Evolutionary conservation across 345 rosid genomes (phyloP), one percentile per base, ranked within the genome.

Genomic region (Aegle marmelos): DNA sequence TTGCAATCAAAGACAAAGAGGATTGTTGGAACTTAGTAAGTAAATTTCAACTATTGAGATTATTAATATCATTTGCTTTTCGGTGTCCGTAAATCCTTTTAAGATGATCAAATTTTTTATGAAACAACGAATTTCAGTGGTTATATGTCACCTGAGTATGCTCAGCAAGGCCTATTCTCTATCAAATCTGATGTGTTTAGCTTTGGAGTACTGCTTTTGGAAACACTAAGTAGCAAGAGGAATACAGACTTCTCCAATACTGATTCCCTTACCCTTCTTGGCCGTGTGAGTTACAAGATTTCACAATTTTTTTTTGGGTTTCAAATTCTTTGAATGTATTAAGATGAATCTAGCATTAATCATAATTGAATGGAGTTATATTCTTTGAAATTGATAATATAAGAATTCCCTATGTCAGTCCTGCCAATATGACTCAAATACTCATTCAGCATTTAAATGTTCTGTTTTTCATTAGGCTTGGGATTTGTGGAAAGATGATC

Each of bases 1-100:
- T 68, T 63, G 2, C 71, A 73, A 34, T 88, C 74, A 59, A 82
- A 75, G 37, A 88, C 89, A 24, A 85, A 76, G 6, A 79, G 83
- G 61, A 87, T 90, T 4, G 85, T 85, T 0, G 88, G 92, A 68
- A 87, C 92, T 71, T 86, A 83, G 89, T 90, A 83, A 74, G 91
- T 56, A 53, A 53, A 53, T 53, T 53, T 17, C 22, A 50, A 14
- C 48, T 50, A 50, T 50, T 0, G 48, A 41, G 48, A 41, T 41
- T 41, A 41, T 41, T 50, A 50, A 16, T 50, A 21, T 16, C 56
- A 13, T 62, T 2, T 62, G 21, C 17, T 45, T n/a, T 60, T n/a
- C 2, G 16, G 10, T 17, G 3, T 22, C 1, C 62, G 14, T 71
- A 48, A 30, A 28, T 8, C 7, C 8, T 11, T 41, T n/a, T 9